Base-by-base conservation (phyloP, 805 yeast species). In the Saccharomycopsis microspora region DNA sequence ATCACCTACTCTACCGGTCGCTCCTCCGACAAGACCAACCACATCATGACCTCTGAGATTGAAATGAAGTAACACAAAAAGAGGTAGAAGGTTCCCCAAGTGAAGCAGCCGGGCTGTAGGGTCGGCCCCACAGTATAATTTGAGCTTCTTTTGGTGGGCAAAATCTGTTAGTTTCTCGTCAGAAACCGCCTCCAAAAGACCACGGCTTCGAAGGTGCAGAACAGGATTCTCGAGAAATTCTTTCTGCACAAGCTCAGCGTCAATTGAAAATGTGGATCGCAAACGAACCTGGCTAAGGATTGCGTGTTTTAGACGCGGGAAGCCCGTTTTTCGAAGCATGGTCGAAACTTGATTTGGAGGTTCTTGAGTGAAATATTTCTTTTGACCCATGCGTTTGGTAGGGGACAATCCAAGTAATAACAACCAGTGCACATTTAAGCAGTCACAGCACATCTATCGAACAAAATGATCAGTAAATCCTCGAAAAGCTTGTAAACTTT, bases 1-100 rank as follows among this genome's bases (percentile, higher is more conserved):
- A 62, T 93, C 98, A 5, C 98, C 98, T 1, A 93, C 95, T 8
- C 76, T 74, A 5, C 96, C 97, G 0, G 98, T 93, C 4, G 97
- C 98, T 29, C 95, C 95, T 19, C 96, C 96, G 11, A 93, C 88
- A 5, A 90, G 63, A 0, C 90, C 87, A 5, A 81, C 77, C n/a
- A 87, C 77, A 51, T 76, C 74, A 60, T 88, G 96, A 1, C 98
- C 98, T 34, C 93, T 68, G 33, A 88, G 64, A 53, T 78, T 78
- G 62, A 88, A 88, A 63, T 93, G 96, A 41, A 93, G 66, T 41
- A 90, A 65, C 1, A 86, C 76, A 81, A 93, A 77, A 54, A 93
- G 64, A 0, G 98, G 98, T 33, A 93, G 68, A 45, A 93, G 65
- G 57, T 93, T 93, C 3, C 98, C 98, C 55, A 93, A 64, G 64